Percentiles rank a stretch among this genome's conserved stretches.
phyloP scores from a whole-genome alignment of 805 yeast genomes.

The Myxozyma neotropica region DNA sequence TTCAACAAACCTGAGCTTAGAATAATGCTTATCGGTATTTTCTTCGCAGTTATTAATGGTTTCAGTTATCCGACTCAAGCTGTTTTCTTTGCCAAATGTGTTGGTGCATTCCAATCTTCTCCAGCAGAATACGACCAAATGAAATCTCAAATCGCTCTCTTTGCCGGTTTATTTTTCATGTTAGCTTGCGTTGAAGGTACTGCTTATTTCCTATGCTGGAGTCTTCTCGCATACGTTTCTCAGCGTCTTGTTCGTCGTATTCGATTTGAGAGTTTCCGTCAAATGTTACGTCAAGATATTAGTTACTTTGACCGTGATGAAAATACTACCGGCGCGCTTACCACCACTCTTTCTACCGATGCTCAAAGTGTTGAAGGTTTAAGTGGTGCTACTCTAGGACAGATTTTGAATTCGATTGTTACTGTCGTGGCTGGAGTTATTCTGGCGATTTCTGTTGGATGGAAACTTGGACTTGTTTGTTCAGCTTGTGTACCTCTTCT shows the following conservation, averaged over 20 bases:
- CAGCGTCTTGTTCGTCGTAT: constrained; percentile 36
- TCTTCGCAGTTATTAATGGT: constrained; percentile 27
- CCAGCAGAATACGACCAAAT: constrained; percentile 40
- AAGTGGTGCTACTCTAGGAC: constrained; percentile 41
- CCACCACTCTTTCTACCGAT: constrained; percentile 37
- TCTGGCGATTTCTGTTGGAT: constrained; percentile 46
- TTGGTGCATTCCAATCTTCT: constrained; percentile 36
- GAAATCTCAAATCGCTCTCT: constrained; percentile 45
- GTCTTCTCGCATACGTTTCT: constrained; percentile 38
- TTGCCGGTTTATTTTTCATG: constrained; percentile 45
- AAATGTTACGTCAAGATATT: constrained; percentile 39
- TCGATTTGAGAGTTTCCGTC: constrained; percentile 35
- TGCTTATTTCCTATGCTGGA: constrained; percentile 47
- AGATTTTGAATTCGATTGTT: constrained; percentile 41
- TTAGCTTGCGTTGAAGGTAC: constrained; percentile 44
- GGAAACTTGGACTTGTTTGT: constrained; percentile 49
- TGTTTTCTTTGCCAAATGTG: constrained; percentile 29
- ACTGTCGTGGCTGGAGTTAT: constrained; percentile 43
- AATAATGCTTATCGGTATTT: constrained; percentile 7
- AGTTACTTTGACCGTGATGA: constrained; percentile 38
- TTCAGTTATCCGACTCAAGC: constrained; percentile 22
- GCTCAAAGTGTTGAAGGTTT: constrained; percentile 40
- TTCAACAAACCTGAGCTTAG: constrained; percentile 17
- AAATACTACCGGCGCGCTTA: constrained; percentile 38
- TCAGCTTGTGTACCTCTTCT: constrained; percentile 42